Conservation (phyloP, 441 rosid genomes). For the Pelargonium myrrhifolium region DNA sequence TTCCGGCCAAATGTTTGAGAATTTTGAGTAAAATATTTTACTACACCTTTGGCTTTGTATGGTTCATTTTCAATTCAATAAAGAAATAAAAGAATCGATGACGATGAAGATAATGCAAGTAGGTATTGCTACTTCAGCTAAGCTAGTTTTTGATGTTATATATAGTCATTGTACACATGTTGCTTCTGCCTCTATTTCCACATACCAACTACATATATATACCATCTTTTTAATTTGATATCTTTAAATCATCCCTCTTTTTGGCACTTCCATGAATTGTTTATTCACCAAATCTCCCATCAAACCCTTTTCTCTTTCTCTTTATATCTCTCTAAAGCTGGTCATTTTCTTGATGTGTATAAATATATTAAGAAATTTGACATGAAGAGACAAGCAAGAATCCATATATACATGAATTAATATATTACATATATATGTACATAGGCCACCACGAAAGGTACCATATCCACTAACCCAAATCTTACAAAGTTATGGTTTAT, state of each 20-base stretch:
- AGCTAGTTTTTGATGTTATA: neutral
- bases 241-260: constrained; percentile 6
- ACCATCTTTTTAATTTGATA: neutral
- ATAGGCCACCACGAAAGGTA: neutral
- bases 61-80: too few species aligned
- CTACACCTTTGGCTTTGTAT: too few species aligned
- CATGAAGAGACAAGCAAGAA: constrained; percentile 22
- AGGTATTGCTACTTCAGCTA: too few species aligned
- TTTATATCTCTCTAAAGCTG: neutral
- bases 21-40: too few species aligned
- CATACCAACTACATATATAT: constrained; percentile 8
- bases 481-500: neutral
- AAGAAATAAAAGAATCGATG: too few species aligned
- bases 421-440: neutral
- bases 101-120: too few species aligned
- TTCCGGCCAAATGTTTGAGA: too few species aligned
- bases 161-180: constrained; percentile 11
- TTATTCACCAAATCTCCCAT: constrained; percentile 16
- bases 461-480: neutral
- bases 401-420: neutral
- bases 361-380: constrained; percentile 16
- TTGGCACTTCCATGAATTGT: constrained; percentile 12
- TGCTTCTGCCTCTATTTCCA: constrained; percentile 5
- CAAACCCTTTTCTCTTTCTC: neutral
- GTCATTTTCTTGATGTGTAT: constrained; percentile 24